These are phyloP conservation scores for Fusarium sp. DNA, from an alignment of 2,329 filamentous ascomycete genomes.

Conservation along the genomic window DNA sequence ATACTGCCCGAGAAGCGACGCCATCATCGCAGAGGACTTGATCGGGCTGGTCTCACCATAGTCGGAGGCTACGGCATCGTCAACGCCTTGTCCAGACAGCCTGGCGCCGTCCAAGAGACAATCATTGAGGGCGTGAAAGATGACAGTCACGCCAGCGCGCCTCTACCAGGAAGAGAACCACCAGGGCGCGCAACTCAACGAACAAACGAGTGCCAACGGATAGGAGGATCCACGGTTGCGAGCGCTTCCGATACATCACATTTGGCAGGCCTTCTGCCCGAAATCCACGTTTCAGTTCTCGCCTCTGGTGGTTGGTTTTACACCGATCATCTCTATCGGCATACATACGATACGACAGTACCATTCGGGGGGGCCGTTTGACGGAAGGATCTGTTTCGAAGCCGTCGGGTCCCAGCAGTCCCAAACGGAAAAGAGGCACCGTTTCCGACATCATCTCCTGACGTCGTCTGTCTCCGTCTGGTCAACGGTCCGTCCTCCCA, in stretches of 20 bases:
- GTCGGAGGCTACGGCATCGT: slow-evolving; percentile 7
- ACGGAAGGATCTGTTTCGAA: slow-evolving; percentile 2
- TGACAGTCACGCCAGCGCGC: slow-evolving; percentile 25
- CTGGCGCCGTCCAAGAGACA: slow-evolving; percentile 4
- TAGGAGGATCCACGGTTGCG: slow-evolving; percentile 1
- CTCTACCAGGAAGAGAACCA: slow-evolving; percentile 15
- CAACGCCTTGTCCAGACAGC: not conserved
- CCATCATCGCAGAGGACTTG: not conserved
- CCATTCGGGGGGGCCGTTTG: not conserved
- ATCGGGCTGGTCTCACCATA: slow-evolving; percentile 7
- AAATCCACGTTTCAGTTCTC: slow-evolving; percentile 1
- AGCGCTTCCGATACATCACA: slow-evolving; percentile 15
- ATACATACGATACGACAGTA: not conserved
- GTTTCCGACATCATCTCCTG: slow-evolving; percentile 6
- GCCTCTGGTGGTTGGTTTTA: not conserved
- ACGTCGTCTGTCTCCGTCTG: not conserved
- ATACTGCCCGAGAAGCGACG: not conserved
- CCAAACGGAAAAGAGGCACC: not conserved
- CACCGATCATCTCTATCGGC: not conserved
- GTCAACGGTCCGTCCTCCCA: not conserved
- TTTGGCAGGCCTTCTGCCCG: not conserved
- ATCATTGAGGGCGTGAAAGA: slow-evolving; percentile 12
- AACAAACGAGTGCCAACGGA: slow-evolving; percentile 1
- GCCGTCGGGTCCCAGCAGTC: not conserved
- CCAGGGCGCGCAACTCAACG: not conserved